These are phyloP conservation scores for Trichoderma guizhouense DNA, from an alignment of 2,329 filamentous ascomycete genomes.

Conservation along the genomic window DNA sequence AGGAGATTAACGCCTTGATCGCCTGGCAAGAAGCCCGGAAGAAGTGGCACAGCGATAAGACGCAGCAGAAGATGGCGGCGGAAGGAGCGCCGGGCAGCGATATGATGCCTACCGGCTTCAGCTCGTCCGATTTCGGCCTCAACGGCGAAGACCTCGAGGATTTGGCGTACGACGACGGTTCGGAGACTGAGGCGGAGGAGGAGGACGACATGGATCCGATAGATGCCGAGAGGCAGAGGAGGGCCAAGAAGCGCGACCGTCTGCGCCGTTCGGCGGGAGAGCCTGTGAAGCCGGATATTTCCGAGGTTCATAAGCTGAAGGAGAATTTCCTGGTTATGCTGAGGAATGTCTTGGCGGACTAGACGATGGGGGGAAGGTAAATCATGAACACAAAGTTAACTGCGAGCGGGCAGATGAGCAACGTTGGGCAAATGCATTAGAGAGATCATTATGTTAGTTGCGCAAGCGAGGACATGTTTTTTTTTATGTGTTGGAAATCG, in stretches of 20 bases:
- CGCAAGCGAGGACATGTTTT: not conserved
- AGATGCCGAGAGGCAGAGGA: conserved; percentile 74
- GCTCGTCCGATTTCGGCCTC: conserved; percentile 82
- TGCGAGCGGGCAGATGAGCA: not conserved
- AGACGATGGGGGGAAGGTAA: conserved; percentile 23
- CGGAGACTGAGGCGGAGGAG: conserved; percentile 63
- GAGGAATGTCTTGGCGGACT: conserved; percentile 74
- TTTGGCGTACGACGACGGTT: conserved; percentile 72
- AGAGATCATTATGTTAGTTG: not conserved
- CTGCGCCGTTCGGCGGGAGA: conserved; percentile 79
- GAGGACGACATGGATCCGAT: conserved; percentile 85
- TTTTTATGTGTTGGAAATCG: not conserved
- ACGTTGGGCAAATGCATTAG: not conserved
- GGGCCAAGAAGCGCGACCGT: conserved; percentile 74
- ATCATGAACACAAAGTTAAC: not conserved
- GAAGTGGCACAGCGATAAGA: conserved; percentile 98
- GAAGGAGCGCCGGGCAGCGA: conserved; percentile 54
- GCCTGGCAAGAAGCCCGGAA: conserved; percentile 93
- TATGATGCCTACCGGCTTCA: conserved; percentile 61
- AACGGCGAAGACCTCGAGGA: conserved; percentile 84
- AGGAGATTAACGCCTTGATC: conserved; percentile 82
- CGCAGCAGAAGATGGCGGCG: conserved; percentile 96
- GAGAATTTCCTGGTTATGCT: conserved; percentile 81
- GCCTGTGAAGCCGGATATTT: conserved; percentile 74
- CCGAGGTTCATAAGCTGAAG: conserved; percentile 74